These are phyloP conservation scores for Trametes hirsuta DNA, from an alignment of 1,284 basidiomycete species.

Conservation along the genomic window DNA sequence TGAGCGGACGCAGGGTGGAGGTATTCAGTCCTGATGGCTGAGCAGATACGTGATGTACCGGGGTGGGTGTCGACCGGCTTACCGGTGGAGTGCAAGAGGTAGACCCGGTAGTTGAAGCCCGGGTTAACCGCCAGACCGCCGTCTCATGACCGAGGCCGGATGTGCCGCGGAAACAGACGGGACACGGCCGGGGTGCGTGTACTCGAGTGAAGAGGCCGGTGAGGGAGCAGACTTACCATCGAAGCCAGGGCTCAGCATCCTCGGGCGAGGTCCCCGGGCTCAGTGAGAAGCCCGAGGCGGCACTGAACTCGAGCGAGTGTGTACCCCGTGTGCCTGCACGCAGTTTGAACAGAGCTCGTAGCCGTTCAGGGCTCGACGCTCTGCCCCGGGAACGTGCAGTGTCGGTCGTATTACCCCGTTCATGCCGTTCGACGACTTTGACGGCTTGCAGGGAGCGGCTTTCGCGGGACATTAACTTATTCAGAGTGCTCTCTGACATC, in stretches of 20 bases:
- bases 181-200: too few relatives aligned
- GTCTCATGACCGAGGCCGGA: too few relatives aligned
- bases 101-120: too few relatives aligned
- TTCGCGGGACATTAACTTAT: conserved; percentile 38
- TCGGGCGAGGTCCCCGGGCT: conserved; percentile 48
- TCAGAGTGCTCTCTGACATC: conserved; percentile 23
- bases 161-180: too few relatives aligned
- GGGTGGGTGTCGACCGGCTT: too few relatives aligned
- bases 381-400: conserved; percentile 3
- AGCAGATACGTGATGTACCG: too few relatives aligned
- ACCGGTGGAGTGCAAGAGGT: too few relatives aligned
- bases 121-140: too few relatives aligned
- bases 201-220: too few relatives aligned
- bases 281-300: conserved; percentile 49
- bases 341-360: conserved; percentile 86
- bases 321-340: conserved; percentile 75
- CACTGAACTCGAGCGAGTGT: conserved; percentile 71
- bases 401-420: conserved; percentile 4
- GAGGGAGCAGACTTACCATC: conserved; percentile 41
- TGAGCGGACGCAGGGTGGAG: too few relatives aligned
- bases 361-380: conserved; percentile 40
- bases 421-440: background rate
- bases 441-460: conserved; percentile 21
- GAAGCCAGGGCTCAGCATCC: conserved; percentile 79
- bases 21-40: too few relatives aligned